Conservation (phyloP, 1,139 yeast genomes). For the Spencermartinsiella ligniputridi region DNA sequence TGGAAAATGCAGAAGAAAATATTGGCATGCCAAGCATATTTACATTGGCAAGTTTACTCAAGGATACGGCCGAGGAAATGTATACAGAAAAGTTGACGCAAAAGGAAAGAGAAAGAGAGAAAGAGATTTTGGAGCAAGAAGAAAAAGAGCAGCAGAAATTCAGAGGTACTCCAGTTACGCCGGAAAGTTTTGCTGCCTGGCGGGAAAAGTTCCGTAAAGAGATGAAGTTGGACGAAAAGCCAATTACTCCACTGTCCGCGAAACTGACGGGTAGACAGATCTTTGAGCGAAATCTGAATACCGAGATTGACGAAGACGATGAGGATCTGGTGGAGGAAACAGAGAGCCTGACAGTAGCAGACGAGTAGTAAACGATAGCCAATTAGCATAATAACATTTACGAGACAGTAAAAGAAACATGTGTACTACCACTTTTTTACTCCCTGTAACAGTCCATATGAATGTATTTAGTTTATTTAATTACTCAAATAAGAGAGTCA, state of each 20-base stretch:
- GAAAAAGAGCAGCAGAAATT: conserved; percentile 72
- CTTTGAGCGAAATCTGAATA: conserved; percentile 83
- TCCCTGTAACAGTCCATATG: too few relatives aligned
- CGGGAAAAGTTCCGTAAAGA: conserved; percentile 55
- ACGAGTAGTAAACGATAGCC: too few relatives aligned
- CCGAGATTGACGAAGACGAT: conserved; percentile 44
- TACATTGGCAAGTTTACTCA: conserved; percentile 67
- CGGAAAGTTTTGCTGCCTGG: conserved; percentile 69
- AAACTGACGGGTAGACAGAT: conserved; percentile 83
- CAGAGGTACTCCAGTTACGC: conserved; percentile 74
- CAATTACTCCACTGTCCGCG: conserved; percentile 47
- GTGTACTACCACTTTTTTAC: neutral
- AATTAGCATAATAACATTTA: too few relatives aligned
- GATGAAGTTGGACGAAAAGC: conserved; percentile 46
- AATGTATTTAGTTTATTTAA: neutral
- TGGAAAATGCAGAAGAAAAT: conserved; percentile 58
- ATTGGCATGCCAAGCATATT: conserved; percentile 85
- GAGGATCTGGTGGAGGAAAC: conserved; percentile 16
- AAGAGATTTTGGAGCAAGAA: conserved; percentile 53
- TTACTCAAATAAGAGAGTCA: conserved; percentile 7
- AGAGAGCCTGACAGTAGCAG: conserved; percentile 11
- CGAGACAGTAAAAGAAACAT: too few relatives aligned
- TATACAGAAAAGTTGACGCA: conserved; percentile 54
- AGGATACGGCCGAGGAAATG: conserved; percentile 70
- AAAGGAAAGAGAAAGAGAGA: conserved; percentile 51